Evolutionary conservation across 176 grass and related monocot species (phyloP).

Genomic region (Chrysopogon serrulatus): DNA sequence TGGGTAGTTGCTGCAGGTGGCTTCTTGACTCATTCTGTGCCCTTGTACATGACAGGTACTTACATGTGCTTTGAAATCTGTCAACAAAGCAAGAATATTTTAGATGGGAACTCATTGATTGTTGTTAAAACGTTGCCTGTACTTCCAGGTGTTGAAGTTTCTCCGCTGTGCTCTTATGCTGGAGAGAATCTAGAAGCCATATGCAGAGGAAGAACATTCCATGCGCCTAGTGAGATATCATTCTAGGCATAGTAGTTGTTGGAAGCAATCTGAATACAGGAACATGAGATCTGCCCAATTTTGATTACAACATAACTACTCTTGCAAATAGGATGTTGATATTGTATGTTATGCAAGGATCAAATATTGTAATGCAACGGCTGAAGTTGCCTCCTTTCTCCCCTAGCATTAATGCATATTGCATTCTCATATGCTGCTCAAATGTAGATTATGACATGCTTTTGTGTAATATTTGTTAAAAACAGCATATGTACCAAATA

Average conservation of each 20-base stretch:
- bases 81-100: neutral
- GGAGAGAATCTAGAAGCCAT: slow-evolving; percentile 84
- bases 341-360: slow-evolving; percentile 9
- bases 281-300: slow-evolving; percentile 1
- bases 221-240: slow-evolving; percentile 81
- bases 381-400: neutral
- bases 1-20: slow-evolving; percentile 95
- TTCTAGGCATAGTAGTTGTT: slow-evolving; percentile 30
- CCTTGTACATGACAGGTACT: slow-evolving; percentile 82
- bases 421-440: slow-evolving; percentile 2
- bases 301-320: slow-evolving; percentile 15
- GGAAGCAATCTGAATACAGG: slow-evolving; percentile 17
- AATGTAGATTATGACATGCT: slow-evolving; percentile 30
- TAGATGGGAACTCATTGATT: neutral
- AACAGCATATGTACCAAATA: slow-evolving; percentile 10
- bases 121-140: neutral
- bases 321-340: slow-evolving; percentile 40
- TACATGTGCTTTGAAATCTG: neutral
- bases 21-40: slow-evolving; percentile 85
- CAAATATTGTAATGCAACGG: slow-evolving; percentile 15
- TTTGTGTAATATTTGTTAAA: slow-evolving; percentile 27
- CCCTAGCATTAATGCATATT: neutral
- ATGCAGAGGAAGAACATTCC: slow-evolving; percentile 77
- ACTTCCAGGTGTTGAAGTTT: slow-evolving; percentile 71
- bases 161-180: slow-evolving; percentile 74